Evolutionary conservation across 768 basidiomycete species (phyloP).

Genomic region (Mrakia blollopis): DNA sequence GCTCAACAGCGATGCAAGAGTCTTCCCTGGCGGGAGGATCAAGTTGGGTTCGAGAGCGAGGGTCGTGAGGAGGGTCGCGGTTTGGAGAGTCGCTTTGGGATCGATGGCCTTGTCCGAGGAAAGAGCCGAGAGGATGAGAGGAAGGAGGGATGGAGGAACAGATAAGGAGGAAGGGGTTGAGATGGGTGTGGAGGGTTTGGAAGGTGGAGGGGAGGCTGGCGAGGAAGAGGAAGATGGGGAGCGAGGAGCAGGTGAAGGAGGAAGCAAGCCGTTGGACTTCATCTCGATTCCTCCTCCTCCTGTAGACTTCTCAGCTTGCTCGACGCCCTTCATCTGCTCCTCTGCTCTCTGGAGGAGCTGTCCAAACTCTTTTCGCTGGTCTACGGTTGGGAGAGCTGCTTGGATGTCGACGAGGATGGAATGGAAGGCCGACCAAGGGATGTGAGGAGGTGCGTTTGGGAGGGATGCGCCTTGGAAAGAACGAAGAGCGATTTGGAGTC

Average conservation of each 20-base stretch:
- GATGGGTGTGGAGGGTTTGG: too few species aligned
- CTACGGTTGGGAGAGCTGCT: neutral
- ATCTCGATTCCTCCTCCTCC: neutral
- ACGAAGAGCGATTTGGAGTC: neutral
- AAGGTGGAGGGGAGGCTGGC: neutral
- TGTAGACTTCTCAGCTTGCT: neutral
- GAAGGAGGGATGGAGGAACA: conserved; percentile 2
- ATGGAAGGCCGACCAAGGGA: neutral
- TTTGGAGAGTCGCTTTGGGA: neutral
- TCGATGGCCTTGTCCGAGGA: neutral
- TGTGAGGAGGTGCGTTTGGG: neutral
- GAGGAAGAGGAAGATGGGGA: neutral
- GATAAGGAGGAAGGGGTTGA: neutral
- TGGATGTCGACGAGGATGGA: conserved; percentile 6
- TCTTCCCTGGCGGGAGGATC: conserved; percentile 29
- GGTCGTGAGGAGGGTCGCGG: conserved; percentile 17
- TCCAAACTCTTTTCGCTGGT: neutral
- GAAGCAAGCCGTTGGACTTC: neutral
- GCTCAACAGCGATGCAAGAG: conserved; percentile 10
- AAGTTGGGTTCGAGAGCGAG: conserved; percentile 19
- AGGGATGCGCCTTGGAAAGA: neutral
- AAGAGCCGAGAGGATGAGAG: conserved; percentile 19
- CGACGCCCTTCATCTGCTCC: neutral
- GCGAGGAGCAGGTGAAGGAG: neutral
- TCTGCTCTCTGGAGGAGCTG: neutral